phyloP scores from a whole-genome alignment of 306 rosid species.

The Hippophae tibetana region DNA sequence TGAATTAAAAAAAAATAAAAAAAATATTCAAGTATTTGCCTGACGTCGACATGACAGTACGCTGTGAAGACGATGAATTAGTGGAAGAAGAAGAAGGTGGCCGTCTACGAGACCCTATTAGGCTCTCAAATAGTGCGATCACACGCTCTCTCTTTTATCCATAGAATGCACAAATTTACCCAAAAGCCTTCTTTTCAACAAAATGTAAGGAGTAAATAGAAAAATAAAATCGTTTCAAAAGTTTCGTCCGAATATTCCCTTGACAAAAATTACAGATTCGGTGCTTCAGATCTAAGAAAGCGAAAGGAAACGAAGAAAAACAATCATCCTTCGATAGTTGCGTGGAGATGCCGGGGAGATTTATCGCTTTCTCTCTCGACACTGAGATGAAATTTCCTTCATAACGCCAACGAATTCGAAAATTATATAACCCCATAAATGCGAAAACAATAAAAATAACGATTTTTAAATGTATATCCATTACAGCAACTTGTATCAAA shows the following conservation, averaged over 20 bases:
- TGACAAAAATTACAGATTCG: too few relatives aligned
- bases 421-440: too few relatives aligned
- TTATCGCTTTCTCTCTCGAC: conserved; percentile 5
- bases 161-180: neutral
- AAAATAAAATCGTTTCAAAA: neutral
- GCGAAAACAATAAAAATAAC: too few relatives aligned
- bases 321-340: conserved; percentile 6
- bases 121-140: conserved; percentile 8
- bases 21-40: conserved; percentile 20
- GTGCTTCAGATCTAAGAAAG: conserved; percentile 14
- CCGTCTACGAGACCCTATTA: conserved; percentile 25
- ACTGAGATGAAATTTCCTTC: too few relatives aligned
- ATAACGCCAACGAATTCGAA: too few relatives aligned
- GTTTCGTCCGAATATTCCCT: neutral
- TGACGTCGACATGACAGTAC: conserved; percentile 21
- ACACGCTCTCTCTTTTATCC: conserved; percentile 13
- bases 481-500: too few relatives aligned
- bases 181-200: neutral
- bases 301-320: neutral
- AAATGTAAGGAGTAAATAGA: too few relatives aligned
- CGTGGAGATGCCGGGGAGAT: conserved; percentile 14
- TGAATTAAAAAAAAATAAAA: neutral
- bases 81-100: conserved; percentile 11
- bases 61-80: conserved; percentile 13
- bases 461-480: too few relatives aligned